Conservation (phyloP, 352 stramenopile species). For the Pythium apleroticum region DNA sequence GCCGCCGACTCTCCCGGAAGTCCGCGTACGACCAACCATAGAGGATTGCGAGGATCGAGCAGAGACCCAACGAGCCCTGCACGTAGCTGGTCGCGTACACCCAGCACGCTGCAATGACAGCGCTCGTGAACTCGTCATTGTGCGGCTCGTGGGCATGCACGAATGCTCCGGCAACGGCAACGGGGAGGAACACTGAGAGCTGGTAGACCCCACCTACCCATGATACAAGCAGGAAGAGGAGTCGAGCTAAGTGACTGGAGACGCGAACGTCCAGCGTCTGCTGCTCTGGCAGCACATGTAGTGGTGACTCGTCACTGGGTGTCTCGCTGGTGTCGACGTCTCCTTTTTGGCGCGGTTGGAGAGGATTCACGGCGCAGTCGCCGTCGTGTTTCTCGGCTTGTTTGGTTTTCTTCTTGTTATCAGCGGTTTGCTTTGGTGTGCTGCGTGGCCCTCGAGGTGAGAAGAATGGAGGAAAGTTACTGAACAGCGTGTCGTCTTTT, state of each 20-base stretch:
- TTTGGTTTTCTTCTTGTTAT: neutral
- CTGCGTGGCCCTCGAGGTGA: constrained; percentile 12
- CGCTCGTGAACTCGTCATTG: constrained; percentile 32
- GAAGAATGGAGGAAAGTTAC: constrained; percentile 18
- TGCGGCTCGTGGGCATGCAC: constrained; percentile 32
- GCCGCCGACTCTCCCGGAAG: constrained; percentile 42
- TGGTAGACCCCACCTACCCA: constrained; percentile 32
- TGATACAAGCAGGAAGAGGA: constrained; percentile 38
- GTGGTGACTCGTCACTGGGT: no score
- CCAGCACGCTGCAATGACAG: constrained; percentile 31
- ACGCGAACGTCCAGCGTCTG: constrained; percentile 18
- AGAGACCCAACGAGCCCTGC: constrained; percentile 48
- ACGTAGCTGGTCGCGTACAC: constrained; percentile 40
- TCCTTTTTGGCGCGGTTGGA: neutral
- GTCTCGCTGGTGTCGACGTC: neutral
- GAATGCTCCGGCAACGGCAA: constrained; percentile 47
- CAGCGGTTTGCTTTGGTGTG: neutral
- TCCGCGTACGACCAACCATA: constrained; percentile 63
- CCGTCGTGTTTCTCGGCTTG: neutral
- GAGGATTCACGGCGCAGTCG: neutral
- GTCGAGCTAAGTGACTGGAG: constrained; percentile 16
- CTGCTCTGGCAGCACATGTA: neutral
- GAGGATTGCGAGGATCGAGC: constrained; percentile 32
- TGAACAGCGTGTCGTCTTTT: constrained; percentile 24
- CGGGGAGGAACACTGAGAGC: constrained; percentile 60